phyloP scores from a whole-genome alignment of 352 stramenopile species.

The Blastocystis sp. region DNA sequence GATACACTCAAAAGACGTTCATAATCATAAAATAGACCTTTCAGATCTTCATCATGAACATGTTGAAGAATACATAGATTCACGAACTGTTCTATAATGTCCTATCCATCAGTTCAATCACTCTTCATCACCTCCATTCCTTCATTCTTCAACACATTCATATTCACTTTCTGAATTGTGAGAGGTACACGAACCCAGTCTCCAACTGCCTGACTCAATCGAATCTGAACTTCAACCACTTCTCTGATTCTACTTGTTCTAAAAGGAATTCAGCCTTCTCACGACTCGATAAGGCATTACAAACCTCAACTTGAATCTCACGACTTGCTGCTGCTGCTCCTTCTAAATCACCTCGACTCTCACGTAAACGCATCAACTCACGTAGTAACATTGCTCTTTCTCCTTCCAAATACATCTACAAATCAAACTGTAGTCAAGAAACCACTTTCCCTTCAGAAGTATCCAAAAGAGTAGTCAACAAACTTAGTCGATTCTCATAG shows the following conservation, averaged over 20 bases:
- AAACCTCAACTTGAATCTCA: constrained; percentile 55
- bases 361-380: constrained; percentile 45
- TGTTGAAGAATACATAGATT: constrained; percentile 26
- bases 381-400: constrained; percentile 3
- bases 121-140: constrained; percentile 23
- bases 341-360: constrained; percentile 27
- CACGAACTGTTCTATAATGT: constrained; percentile 45
- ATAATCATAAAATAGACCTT: constrained; percentile 28
- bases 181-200: constrained; percentile 54
- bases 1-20: background rate
- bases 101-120: background rate
- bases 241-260: background rate
- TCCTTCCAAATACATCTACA: constrained; percentile 23
- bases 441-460: constrained; percentile 56
- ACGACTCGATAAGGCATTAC: constrained; percentile 17
- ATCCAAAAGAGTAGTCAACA: constrained; percentile 32
- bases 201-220: constrained; percentile 22
- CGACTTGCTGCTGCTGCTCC: constrained; percentile 31
- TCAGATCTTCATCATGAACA: constrained; percentile 39
- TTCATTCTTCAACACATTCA: constrained; percentile 41
- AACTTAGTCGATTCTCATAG: background rate
- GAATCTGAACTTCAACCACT: background rate
- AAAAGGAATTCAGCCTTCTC: constrained; percentile 58
- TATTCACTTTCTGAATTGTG: constrained; percentile 55
- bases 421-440: background rate